phyloP scores from a whole-genome alignment of 257 asterid species.

The Solanum sejunctum region DNA sequence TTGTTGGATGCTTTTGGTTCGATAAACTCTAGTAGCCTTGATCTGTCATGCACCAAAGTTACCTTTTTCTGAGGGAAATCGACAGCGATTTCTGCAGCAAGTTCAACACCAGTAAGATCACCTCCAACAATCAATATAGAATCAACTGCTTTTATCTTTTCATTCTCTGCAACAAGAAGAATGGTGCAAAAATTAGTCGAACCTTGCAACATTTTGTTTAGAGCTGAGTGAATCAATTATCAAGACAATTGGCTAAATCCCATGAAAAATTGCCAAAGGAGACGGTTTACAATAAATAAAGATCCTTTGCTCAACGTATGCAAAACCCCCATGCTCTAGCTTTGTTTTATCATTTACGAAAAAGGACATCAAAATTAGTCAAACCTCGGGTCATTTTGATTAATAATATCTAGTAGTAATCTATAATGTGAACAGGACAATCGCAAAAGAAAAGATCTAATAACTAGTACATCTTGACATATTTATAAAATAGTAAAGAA shows the following conservation, averaged over 20 bases:
- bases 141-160: slow-evolving; percentile 50
- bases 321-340: too few species aligned
- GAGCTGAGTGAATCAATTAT: background rate
- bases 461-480: background rate
- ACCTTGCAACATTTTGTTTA: background rate
- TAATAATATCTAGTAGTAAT: background rate
- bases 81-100: slow-evolving; percentile 70
- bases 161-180: slow-evolving; percentile 29
- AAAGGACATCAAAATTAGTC: too few species aligned
- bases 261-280: too few species aligned
- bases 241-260: too few species aligned
- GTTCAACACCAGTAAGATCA: slow-evolving; percentile 76
- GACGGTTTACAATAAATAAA: too few species aligned
- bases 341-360: too few species aligned
- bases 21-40: slow-evolving; percentile 61
- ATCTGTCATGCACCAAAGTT: slow-evolving; percentile 51
- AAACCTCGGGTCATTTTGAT: background rate
- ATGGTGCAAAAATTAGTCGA: background rate
- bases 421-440: background rate
- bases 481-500: background rate
- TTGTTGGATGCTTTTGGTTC: slow-evolving; percentile 69
- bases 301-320: too few species aligned
- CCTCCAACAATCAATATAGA: slow-evolving; percentile 56
- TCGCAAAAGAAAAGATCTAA: background rate
- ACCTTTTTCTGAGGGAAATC: slow-evolving; percentile 52